These are phyloP conservation scores for Yamadazyma membranifaciens DNA, from an alignment of 1,139 yeast genomes.

Conservation along the genomic window DNA sequence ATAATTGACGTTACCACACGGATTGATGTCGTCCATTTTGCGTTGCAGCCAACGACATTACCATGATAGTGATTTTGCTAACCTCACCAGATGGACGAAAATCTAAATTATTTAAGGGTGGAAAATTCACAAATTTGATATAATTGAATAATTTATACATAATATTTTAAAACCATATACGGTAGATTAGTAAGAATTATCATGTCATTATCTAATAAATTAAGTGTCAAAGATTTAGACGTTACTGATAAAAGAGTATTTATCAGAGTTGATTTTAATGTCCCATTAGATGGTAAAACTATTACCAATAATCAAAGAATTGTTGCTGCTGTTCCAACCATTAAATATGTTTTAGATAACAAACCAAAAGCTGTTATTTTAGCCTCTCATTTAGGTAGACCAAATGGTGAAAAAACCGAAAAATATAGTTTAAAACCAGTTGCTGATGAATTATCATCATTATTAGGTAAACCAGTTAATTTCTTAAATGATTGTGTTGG, in stretches of 20 bases:
- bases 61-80: constrained; percentile 4
- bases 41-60: constrained; percentile 7
- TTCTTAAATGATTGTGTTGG: constrained; percentile 92
- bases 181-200: background rate
- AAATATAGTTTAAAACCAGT: constrained; percentile 93
- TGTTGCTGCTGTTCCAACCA: constrained; percentile 97
- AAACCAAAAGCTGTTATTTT: constrained; percentile 86
- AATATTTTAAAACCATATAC: background rate
- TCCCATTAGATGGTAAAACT: constrained; percentile 91
- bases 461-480: constrained; percentile 65
- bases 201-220: constrained; percentile 90
- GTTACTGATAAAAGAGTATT: constrained; percentile 88
- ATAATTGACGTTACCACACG: constrained; percentile 1
- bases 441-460: constrained; percentile 75
- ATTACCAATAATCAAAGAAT: constrained; percentile 99
- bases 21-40: constrained; percentile 13
- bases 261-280: constrained; percentile 97
- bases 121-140: constrained; percentile 3
- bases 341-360: constrained; percentile 85
- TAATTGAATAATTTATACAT: background rate
- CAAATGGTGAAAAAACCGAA: constrained; percentile 81
- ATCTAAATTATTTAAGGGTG: constrained; percentile 1
- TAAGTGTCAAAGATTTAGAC: constrained; percentile 86
- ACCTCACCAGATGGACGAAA: constrained; percentile 19
- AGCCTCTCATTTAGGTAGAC: constrained; percentile 97